A percentile compares a stretch with the other conserved stretches of the same genome.
These are phyloP conservation scores for Penicillium aurantiogriseum DNA, from an alignment of 2,329 filamentous ascomycete species.

Conservation along the genomic window DNA sequence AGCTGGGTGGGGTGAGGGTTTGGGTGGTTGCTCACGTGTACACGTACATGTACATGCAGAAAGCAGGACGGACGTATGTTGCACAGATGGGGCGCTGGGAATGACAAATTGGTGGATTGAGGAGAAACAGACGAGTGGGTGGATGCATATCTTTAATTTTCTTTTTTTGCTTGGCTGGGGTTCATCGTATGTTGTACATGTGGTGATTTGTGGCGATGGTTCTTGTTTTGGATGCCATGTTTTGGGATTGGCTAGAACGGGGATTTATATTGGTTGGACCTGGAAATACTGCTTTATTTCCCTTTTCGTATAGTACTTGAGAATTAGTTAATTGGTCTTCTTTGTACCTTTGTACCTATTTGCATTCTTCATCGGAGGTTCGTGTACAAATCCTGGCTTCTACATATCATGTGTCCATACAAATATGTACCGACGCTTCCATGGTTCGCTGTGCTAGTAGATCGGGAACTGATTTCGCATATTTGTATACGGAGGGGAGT, in stretches of 20 bases:
- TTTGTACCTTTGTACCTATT: not conserved
- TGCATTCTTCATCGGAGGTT: not conserved
- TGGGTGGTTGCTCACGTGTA: constrained; percentile 1
- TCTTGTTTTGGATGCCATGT: not conserved
- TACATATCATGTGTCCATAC: not conserved
- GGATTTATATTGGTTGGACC: not conserved
- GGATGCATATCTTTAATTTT: no score
- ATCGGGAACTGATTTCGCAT: constrained; percentile 8
- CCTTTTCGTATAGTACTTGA: no score
- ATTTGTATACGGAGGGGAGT: not conserved
- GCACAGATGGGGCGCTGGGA: not conserved
- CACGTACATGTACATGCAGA: not conserved
- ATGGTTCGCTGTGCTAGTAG: not conserved
- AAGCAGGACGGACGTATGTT: not conserved
- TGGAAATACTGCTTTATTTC: no score
- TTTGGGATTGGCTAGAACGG: not conserved
- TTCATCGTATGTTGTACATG: not conserved
- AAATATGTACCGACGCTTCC: not conserved
- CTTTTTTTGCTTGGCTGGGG: not conserved
- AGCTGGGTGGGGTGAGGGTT: not conserved
- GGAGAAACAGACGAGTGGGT: not conserved
- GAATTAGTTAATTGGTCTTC: not conserved
- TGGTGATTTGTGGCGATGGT: not conserved
- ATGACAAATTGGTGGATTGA: not conserved
- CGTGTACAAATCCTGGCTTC: not conserved